A percentile compares a stretch with the other conserved stretches of the same genome.
Evolutionary conservation across 441 rosid genomes (phyloP).

Genomic region (Croton setiger): DNA sequence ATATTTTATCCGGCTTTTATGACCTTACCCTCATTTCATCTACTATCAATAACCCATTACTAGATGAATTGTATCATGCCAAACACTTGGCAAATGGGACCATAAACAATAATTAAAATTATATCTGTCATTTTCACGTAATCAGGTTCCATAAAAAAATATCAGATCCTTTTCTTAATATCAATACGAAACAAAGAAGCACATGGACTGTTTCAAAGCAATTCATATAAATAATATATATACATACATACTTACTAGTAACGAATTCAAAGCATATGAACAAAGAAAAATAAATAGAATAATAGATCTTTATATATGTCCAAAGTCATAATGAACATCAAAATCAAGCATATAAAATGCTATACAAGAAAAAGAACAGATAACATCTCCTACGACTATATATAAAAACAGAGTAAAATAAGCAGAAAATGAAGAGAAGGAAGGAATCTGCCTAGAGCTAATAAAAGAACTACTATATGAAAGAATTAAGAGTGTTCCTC

Average conservation of each 20-base stretch:
- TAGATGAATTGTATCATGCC: no score
- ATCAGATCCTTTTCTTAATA: no score
- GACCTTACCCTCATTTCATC: no score
- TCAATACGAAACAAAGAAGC: no score
- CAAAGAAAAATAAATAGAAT: background rate
- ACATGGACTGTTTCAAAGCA: no score
- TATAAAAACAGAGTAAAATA: background rate
- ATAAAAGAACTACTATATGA: no score
- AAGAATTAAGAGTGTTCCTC: conserved; percentile 1
- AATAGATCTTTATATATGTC: background rate
- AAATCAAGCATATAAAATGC: conserved; percentile 15
- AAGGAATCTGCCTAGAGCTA: background rate
- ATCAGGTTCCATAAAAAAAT: background rate
- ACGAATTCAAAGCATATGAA: no score
- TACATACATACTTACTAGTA: no score
- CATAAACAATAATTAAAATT: background rate
- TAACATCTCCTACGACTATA: background rate
- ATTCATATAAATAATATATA: no score
- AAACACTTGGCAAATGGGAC: background rate
- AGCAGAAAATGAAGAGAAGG: background rate
- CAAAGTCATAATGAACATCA: background rate
- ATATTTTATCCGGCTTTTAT: no score
- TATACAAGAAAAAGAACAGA: background rate
- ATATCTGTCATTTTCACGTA: background rate
- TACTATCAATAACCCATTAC: no score